Percentiles rank a stretch among this genome's conserved stretches.
phyloP scores from a whole-genome alignment of 139 green algal species.

The Zygnema circumcarinatum region DNA sequence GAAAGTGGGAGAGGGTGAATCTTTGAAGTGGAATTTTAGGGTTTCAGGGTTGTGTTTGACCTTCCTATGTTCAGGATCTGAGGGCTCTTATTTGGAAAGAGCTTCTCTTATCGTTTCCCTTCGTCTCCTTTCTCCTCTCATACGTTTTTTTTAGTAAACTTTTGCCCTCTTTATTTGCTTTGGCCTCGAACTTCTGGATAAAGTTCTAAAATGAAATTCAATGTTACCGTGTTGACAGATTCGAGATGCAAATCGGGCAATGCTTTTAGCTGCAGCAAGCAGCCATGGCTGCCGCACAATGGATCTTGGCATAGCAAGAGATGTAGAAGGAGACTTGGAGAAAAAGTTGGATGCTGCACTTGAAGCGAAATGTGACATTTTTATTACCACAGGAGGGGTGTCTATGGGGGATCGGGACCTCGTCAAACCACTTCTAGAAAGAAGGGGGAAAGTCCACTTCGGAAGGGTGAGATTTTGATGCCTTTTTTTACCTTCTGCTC shows the following conservation, averaged over 20 bases:
- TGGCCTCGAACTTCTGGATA: no score
- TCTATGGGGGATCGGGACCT: slow-evolving; percentile 96
- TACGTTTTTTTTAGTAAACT: no score
- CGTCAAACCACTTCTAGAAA: slow-evolving; percentile 91
- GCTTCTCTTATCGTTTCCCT: no score
- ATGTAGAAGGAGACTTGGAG: slow-evolving; percentile 67
- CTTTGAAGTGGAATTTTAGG: neutral
- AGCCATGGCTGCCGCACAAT: slow-evolving; percentile 32
- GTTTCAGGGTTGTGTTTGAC: slow-evolving; percentile 15
- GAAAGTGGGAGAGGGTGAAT: neutral
- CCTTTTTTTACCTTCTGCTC: slow-evolving; percentile 1
- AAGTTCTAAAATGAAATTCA: no score
- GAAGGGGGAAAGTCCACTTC: slow-evolving; percentile 88
- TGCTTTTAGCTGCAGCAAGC: slow-evolving; percentile 82
- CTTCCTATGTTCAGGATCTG: no score
- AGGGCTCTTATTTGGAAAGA: no score
- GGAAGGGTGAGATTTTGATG: slow-evolving; percentile 63
- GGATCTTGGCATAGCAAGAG: slow-evolving; percentile 83
- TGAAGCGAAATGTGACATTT: slow-evolving; percentile 73
- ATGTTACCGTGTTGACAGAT: no score
- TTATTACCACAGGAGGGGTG: slow-evolving; percentile 80
- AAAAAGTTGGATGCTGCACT: slow-evolving; percentile 74
- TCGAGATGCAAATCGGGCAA: slow-evolving; percentile 86
- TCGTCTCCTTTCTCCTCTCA: slow-evolving; percentile 8
- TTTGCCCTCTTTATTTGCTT: no score